Conservation (phyloP, 352 stramenopile genomes). For the Phytophthora pluvialis region DNA sequence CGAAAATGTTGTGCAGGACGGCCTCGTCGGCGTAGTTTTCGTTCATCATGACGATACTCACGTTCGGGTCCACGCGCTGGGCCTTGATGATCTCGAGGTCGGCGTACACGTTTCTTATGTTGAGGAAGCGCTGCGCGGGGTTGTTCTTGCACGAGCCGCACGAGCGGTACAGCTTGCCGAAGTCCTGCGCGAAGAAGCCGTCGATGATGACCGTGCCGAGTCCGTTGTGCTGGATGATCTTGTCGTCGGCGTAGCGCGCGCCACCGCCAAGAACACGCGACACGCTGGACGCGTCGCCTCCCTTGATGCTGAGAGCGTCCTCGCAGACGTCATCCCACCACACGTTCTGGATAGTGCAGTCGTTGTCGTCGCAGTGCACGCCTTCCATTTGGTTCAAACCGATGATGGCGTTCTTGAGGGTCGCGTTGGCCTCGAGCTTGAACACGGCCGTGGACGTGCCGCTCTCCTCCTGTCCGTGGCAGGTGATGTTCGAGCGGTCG, state of each 20-base stretch:
- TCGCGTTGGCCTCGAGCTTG: conserved; percentile 49
- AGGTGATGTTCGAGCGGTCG: conserved; percentile 43
- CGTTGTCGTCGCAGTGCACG: conserved; percentile 31
- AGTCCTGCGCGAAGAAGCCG: conserved; percentile 28
- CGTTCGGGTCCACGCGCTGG: conserved; percentile 42
- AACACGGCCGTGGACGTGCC: conserved; percentile 39
- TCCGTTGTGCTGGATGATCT: conserved; percentile 57
- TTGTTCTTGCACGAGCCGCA: conserved; percentile 42
- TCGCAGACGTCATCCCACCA: conserved; percentile 42
- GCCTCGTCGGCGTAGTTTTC: conserved; percentile 46
- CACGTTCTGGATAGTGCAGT: conserved; percentile 33
- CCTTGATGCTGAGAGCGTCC: conserved; percentile 51
- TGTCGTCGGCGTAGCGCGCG: conserved; percentile 57
- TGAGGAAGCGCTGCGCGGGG: conserved; percentile 46
- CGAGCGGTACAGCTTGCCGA: conserved; percentile 30
- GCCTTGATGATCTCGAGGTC: conserved; percentile 44
- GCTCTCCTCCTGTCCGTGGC: conserved; percentile 40
- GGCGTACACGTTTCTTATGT: conserved; percentile 40
- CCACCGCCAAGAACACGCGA: conserved; percentile 45
- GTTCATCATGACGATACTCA: conserved; percentile 58
- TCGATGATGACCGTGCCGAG: conserved; percentile 35
- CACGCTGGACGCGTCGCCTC: conserved; percentile 39
- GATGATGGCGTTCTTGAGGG: conserved; percentile 68
- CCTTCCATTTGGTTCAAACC: conserved; percentile 51
- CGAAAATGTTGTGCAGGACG: conserved; percentile 43